These are phyloP conservation scores for Chamaecyparis obtusa DNA, from an alignment of 75 land plant genomes.

Conservation along the genomic window DNA sequence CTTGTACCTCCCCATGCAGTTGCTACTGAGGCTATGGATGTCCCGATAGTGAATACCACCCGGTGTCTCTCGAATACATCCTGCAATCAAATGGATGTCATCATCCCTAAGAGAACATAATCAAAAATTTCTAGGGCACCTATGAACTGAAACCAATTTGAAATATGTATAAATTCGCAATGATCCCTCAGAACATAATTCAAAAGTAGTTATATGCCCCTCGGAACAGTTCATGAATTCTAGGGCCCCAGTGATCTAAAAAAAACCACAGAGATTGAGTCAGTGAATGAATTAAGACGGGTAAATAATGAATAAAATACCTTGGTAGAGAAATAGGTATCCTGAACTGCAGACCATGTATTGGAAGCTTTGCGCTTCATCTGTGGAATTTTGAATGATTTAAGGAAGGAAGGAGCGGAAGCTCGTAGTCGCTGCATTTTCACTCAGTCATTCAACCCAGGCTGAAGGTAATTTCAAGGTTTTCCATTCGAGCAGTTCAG, in stretches of 20 bases:
- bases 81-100: slow-evolving; percentile 21
- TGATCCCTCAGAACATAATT: not conserved
- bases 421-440: slow-evolving; percentile 1
- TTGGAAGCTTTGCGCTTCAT: slow-evolving; percentile 42
- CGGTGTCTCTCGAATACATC: slow-evolving; percentile 79
- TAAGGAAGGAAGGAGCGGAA: not conserved
- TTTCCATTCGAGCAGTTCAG: no score
- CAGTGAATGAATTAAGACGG: not conserved
- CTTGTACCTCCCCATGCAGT: slow-evolving; percentile 83
- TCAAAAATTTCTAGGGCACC: not conserved
- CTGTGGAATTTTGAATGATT: slow-evolving; percentile 16
- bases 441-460: not conserved
- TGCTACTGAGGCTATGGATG: slow-evolving; percentile 76
- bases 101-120: slow-evolving; percentile 3
- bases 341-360: slow-evolving; percentile 55
- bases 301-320: slow-evolving; percentile 16
- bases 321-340: slow-evolving; percentile 60
- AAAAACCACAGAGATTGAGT: not conserved
- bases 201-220: not conserved
- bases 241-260: not conserved
- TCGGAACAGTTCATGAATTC: not conserved
- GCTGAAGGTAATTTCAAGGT: not conserved
- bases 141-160: not conserved
- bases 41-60: slow-evolving; percentile 78
- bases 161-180: not conserved